Evolutionary conservation across 2,329 filamentous ascomycete species (phyloP).

Genomic region (Falciphora oryzae): DNA sequence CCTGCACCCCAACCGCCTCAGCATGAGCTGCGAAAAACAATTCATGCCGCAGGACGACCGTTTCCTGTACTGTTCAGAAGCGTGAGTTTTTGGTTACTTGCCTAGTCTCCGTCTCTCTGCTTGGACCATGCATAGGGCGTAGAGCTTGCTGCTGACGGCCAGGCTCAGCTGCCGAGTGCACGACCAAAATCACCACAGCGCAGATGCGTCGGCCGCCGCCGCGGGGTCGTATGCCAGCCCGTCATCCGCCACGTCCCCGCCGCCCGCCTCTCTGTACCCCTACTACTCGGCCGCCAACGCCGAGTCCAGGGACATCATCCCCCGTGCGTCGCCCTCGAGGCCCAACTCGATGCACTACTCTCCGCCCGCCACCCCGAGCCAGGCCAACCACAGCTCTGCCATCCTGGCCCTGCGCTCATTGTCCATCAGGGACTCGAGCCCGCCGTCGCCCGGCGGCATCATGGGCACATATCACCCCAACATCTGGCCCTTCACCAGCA

Average conservation of each 20-base stretch:
- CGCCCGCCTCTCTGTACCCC: constrained; percentile 26
- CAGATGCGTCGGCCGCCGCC: constrained; percentile 20
- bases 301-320: constrained; percentile 57
- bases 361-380: constrained; percentile 45
- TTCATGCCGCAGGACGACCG: constrained; percentile 53
- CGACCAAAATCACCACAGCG: constrained; percentile 38
- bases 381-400: constrained; percentile 38
- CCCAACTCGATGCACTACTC: constrained; percentile 50
- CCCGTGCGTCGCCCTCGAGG: constrained; percentile 56
- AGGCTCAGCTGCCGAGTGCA: constrained; percentile 45
- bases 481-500: constrained; percentile 45
- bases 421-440: constrained; percentile 47
- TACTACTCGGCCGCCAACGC: constrained; percentile 39
- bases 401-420: constrained; percentile 51
- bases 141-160: constrained; percentile 7
- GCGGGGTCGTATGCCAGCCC: constrained; percentile 22
- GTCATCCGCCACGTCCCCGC: constrained; percentile 20
- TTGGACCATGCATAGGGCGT: too few relatives aligned
- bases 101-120: background rate
- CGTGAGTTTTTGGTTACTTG: constrained; percentile 37
- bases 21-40: constrained; percentile 64
- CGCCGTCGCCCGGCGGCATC: constrained; percentile 41
- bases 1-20: constrained; percentile 27
- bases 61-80: constrained; percentile 57
- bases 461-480: constrained; percentile 30